Evolutionary conservation across 139 green algal species (phyloP), one percentile per base, ranked within the genome.

Genomic region (Chlorella sorokiniana): DNA sequence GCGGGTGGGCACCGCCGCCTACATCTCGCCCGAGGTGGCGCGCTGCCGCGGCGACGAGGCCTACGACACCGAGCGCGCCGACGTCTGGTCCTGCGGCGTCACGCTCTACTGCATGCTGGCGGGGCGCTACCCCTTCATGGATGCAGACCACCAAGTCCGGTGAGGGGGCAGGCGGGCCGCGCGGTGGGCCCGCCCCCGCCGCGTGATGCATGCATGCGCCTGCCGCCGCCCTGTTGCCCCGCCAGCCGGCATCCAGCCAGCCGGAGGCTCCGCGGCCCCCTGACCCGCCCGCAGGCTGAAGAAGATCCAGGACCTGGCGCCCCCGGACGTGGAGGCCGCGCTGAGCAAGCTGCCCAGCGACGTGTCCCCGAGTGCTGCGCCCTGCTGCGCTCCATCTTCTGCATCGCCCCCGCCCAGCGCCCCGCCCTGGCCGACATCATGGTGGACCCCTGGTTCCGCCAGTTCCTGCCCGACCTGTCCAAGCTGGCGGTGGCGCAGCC

Each of bases 371-470:
- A 59, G 25, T 89, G 81, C 67, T 52, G 63, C 86, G 90, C 82
- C 33, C 87, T 97, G 75, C 71, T 97, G 33, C 72, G 61, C 18
- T 73, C 79, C 38, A 93, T 97, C 56, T 88, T 97, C n/a, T 84
- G 88, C 23, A 89, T 91, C 8, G 74, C 90, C 67, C 86, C 92
- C 1, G 37, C 59, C 22, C 35, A 86, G n/a, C 84, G 94, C 33
- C 71, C 90, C 38, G 89, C 83, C 25, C 87, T 97, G 44, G 51
- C 65, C 16, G 86, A 90, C 68, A 95, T 98, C 69, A 89, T 95
- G 81, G 42, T 83, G 41, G 76, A 81, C 68, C 75, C 62, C 37
- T 83, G 84, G 84, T 88, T 86, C 63, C 64, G 42, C n/a, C 84
- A 85, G 33, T 88, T 80, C 78, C 74, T 88, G 25, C 84, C 84